phyloP scores from a whole-genome alignment of 1,284 basidiomycete species.

The Ganoderma lingzhi region DNA sequence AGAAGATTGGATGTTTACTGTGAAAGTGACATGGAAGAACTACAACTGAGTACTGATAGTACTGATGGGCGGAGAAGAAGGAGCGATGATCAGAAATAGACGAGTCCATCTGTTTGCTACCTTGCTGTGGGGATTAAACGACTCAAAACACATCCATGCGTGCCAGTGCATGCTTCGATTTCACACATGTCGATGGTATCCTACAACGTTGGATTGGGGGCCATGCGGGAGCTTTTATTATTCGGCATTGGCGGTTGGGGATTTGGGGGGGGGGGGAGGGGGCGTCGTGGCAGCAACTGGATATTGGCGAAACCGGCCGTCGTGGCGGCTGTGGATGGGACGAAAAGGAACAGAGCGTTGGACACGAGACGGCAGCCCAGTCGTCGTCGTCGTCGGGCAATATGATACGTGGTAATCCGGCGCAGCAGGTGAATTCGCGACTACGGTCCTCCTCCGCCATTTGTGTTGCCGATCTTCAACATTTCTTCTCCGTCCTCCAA shows the following conservation, averaged over 20 bases:
- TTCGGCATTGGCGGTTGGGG: background rate
- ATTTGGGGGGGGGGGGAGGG: background rate
- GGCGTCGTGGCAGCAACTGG: no score
- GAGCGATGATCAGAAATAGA: conserved; percentile 32
- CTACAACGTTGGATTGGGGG: background rate
- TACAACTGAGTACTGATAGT: background rate
- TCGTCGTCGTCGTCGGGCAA: background rate
- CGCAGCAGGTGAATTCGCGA: background rate
- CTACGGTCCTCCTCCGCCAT: conserved; percentile 5
- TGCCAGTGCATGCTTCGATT: background rate
- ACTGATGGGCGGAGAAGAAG: conserved; percentile 27
- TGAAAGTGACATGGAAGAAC: conserved; percentile 13
- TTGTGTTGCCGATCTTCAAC: conserved; percentile 7
- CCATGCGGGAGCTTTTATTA: background rate
- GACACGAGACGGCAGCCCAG: background rate
- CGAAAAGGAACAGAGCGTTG: background rate
- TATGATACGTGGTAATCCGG: background rate
- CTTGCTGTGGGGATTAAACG: conserved; percentile 1
- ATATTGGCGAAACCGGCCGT: background rate
- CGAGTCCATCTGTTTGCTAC: conserved; percentile 20
- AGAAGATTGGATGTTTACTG: background rate
- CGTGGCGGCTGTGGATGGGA: no score
- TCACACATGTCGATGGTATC: background rate
- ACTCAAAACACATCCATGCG: background rate
- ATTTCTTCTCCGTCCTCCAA: background rate